Percentiles rank a stretch among this genome's conserved stretches.
Conservation (phyloP, 768 basidiomycete genomes). For the Leccinum barrowsii region DNA sequence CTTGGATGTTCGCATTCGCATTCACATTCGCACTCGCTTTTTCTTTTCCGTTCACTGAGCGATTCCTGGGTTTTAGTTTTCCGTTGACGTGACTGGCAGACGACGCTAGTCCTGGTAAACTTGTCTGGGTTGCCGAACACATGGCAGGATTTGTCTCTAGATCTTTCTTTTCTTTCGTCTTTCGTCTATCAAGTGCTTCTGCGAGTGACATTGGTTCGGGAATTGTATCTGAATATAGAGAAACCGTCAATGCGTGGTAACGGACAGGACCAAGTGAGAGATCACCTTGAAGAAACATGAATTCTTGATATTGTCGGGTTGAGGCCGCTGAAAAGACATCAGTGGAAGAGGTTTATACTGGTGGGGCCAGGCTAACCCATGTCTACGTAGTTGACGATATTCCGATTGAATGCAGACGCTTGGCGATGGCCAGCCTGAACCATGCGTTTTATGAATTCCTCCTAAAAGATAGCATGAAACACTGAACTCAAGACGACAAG, state of each 20-base stretch:
- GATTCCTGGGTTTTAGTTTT: slow-evolving; percentile 39
- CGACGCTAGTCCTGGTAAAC: slow-evolving; percentile 23
- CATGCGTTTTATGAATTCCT: slow-evolving; percentile 81
- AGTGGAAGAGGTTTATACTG: background rate
- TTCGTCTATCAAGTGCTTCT: slow-evolving; percentile 57
- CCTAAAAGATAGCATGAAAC: slow-evolving; percentile 42
- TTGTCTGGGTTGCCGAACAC: slow-evolving; percentile 30
- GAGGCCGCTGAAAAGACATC: slow-evolving; percentile 45
- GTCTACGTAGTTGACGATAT: slow-evolving; percentile 63
- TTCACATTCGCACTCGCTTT: slow-evolving; percentile 35
- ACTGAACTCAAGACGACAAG: slow-evolving; percentile 6
- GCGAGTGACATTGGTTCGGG: slow-evolving; percentile 56
- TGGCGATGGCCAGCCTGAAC: slow-evolving; percentile 65
- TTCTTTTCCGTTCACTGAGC: slow-evolving; percentile 35
- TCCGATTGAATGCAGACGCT: slow-evolving; percentile 56
- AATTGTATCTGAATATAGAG: slow-evolving; percentile 51
- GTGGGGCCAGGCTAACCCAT: slow-evolving; percentile 52
- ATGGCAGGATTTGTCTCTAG: slow-evolving; percentile 59
- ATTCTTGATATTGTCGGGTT: slow-evolving; percentile 60
- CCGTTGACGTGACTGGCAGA: slow-evolving; percentile 23
- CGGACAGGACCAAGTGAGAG: background rate
- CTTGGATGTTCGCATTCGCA: slow-evolving; percentile 27
- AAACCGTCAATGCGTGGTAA: slow-evolving; percentile 2
- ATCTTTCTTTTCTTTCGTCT: slow-evolving; percentile 50
- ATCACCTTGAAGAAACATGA: slow-evolving; percentile 68